Evolutionary conservation across 169 alveolate genomes (phyloP).

Genomic region (Plasmodium cynomolgi): DNA sequence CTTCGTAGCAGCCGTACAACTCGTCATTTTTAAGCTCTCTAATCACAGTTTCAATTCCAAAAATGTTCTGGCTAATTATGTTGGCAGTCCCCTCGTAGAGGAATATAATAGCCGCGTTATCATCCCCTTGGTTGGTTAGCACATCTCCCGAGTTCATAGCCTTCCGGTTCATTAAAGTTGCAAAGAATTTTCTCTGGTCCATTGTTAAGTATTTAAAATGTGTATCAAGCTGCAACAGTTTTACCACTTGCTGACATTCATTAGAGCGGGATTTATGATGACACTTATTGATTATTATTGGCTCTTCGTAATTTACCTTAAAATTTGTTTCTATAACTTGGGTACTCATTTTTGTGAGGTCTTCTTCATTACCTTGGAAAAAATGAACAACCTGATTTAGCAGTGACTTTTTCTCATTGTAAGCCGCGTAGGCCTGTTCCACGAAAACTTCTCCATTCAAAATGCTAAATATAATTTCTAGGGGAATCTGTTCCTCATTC

Average conservation of each 20-base stretch:
- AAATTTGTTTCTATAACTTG: slow-evolving; percentile 41
- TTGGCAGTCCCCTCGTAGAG: slow-evolving; percentile 70
- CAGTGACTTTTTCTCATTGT: slow-evolving; percentile 45
- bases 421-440: slow-evolving; percentile 51
- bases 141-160: slow-evolving; percentile 10
- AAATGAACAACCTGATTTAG: slow-evolving; percentile 68
- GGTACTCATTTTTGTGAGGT: slow-evolving; percentile 41
- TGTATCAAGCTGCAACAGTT: slow-evolving; percentile 23
- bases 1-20: slow-evolving; percentile 67
- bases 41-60: slow-evolving; percentile 56
- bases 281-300: slow-evolving; percentile 47
- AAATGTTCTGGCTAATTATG: slow-evolving; percentile 30
- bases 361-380: slow-evolving; percentile 66
- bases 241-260: slow-evolving; percentile 38
- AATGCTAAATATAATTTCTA: slow-evolving; percentile 46
- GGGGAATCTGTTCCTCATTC: slow-evolving; percentile 71
- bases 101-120: slow-evolving; percentile 33
- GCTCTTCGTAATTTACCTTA: slow-evolving; percentile 49
- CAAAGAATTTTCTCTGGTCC: slow-evolving; percentile 68
- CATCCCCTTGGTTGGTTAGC: slow-evolving; percentile 31
- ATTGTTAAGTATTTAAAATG: slow-evolving; percentile 63
- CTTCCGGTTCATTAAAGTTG: slow-evolving; percentile 71
- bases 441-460: slow-evolving; percentile 53
- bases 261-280: slow-evolving; percentile 57
- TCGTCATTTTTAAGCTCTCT: slow-evolving; percentile 43